Conservation (phyloP, 768 basidiomycete genomes). For the Rhizopogon roseolus region DNA sequence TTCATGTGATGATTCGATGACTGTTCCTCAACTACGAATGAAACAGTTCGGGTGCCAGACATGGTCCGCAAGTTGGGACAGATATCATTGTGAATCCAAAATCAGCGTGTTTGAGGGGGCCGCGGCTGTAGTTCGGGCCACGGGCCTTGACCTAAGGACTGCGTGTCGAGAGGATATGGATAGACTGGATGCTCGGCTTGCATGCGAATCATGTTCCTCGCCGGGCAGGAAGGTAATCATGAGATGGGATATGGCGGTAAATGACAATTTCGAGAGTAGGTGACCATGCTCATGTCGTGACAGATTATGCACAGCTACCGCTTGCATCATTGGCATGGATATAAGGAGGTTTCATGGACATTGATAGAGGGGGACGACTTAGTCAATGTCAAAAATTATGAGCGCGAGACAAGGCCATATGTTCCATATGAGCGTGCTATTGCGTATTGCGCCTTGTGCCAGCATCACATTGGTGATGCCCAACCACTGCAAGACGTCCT, state of each 20-base stretch:
- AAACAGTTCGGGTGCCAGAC: not conserved
- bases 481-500: not conserved
- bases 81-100: not conserved
- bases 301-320: not conserved
- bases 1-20: not conserved
- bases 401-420: not conserved
- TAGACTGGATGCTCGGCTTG: not conserved
- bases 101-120: not conserved
- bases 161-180: not conserved
- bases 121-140: not conserved
- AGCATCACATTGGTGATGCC: not conserved
- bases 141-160: not conserved
- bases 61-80: not conserved
- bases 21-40: not conserved
- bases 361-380: not conserved
- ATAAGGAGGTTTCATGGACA: not conserved
- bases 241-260: constrained; percentile 1
- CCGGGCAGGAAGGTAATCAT: not conserved
- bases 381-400: not conserved
- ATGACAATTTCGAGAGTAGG: too few relatives aligned
- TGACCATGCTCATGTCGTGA: not conserved
- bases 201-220: not conserved
- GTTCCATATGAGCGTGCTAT: not conserved
- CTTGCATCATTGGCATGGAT: not conserved
- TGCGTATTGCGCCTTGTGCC: not conserved